A percentile compares a stretch with the other conserved stretches of the same genome.
phyloP scores from a whole-genome alignment of 352 stramenopile species.

The Phytophthora ohioensis region DNA sequence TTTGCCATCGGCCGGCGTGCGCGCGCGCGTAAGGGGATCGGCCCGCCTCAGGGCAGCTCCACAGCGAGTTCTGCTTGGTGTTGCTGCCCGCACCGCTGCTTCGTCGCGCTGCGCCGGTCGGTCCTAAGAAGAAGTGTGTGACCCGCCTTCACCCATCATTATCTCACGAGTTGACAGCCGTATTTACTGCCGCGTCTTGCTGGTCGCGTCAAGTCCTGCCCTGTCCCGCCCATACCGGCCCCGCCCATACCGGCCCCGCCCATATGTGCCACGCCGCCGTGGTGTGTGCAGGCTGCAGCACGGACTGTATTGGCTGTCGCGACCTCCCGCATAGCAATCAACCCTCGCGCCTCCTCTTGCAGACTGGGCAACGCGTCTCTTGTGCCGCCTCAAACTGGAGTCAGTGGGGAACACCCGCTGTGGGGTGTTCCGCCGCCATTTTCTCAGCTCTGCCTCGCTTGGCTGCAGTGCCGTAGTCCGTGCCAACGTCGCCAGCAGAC shows the following conservation, averaged over 20 bases:
- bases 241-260: neutral
- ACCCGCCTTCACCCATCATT: slow-evolving; percentile 24
- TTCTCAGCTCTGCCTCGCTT: neutral
- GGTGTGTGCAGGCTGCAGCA: neutral
- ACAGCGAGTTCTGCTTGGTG: neutral
- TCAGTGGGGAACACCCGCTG: neutral
- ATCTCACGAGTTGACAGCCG: slow-evolving; percentile 19
- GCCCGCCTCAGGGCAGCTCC: no score
- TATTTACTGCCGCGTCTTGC: neutral
- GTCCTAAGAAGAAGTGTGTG: slow-evolving; percentile 5
- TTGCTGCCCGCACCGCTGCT: neutral
- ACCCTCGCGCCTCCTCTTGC: neutral
- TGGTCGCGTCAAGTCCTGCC: neutral
- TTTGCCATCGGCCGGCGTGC: neutral
- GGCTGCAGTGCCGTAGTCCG: neutral
- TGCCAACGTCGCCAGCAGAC: neutral
- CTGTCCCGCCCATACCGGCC: neutral
- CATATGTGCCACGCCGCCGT: neutral
- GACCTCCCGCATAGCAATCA: slow-evolving; percentile 21
- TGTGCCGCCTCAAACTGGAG: neutral
- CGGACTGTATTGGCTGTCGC: neutral
- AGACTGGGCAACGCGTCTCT: slow-evolving; percentile 4
- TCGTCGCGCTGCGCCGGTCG: neutral
- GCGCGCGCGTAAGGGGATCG: no score
- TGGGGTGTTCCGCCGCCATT: neutral